These are phyloP conservation scores for Mikania micrantha DNA, from an alignment of 129 eudicot species.

Conservation along the genomic window DNA sequence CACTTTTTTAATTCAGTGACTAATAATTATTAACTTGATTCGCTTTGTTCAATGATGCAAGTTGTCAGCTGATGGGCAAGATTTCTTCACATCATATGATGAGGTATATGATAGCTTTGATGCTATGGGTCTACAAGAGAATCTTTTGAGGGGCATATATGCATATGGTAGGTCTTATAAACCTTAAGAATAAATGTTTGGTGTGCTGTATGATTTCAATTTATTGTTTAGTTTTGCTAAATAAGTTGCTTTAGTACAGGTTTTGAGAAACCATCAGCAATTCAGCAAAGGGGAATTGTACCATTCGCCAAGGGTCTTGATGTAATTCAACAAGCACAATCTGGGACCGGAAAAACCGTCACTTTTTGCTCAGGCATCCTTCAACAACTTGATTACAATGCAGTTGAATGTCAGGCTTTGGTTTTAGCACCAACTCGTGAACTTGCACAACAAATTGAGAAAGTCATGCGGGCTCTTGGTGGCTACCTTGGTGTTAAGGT, in stretches of 20 bases:
- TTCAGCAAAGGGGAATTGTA: no score
- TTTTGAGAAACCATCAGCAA: no score
- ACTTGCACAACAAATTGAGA: constrained; percentile 70
- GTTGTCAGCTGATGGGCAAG: constrained; percentile 53
- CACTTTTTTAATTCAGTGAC: neutral
- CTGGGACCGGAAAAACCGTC: constrained; percentile 83
- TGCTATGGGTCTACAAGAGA: no score
- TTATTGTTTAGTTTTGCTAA: neutral
- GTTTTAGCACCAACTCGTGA: constrained; percentile 85
- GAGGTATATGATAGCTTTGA: no score
- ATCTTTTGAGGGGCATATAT: constrained; percentile 79
- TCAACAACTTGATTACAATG: constrained; percentile 62
- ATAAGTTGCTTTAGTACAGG: constrained; percentile 25
- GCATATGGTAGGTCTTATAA: constrained; percentile 51
- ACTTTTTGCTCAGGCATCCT: constrained; percentile 77
- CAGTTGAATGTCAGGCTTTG: constrained; percentile 66
- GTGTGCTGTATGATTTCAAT: neutral
- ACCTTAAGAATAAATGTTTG: neutral
- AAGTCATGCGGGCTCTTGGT: constrained; percentile 69
- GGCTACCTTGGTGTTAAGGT: constrained; percentile 74
- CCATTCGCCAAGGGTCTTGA: no score
- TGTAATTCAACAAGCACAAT: constrained; percentile 89
- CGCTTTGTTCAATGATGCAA: constrained; percentile 20
- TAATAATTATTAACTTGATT: neutral
- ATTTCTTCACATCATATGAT: constrained; percentile 65